Evolutionary conservation across 192 early-diverging fungal genomes (phyloP), one percentile per base, ranked within the genome.

Genomic region (Lunasporangiospora selenospora): DNA sequence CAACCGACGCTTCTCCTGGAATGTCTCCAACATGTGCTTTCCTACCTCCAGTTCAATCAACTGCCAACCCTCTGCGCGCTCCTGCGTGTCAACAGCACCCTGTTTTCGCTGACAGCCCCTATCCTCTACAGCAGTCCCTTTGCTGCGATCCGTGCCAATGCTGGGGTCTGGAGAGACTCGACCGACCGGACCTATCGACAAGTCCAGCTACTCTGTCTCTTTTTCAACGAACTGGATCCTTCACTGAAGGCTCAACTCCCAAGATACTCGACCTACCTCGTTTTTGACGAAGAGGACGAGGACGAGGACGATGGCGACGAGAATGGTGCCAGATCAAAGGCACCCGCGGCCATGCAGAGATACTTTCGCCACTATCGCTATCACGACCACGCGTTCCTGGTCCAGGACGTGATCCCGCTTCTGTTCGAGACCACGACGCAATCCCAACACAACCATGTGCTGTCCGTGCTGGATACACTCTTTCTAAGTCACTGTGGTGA

Each of bases 121-220:
- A 52, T 73, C 33, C 61, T 73, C 7, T 73, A 73, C 43, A 53
- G 40, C 23, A 62, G 40, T n/a, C 69, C 69, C 6, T 73, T 73
- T 37, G 37, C 53, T 5, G 33, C 58, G 36, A 61, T 73, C 33
- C 24, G 29, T 13, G 18, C 10, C 23, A 52, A 49, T 15, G 40
- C 52, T 9, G 10, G 48, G 13, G 18, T 6, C 23, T 58, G 53
- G 53, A n/a, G n/a, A n/a, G 30, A 43, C 41, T 34, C 43, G 15
- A 53, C 42, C 4, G 59, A 62, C 18, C 56, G 60, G 32, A 31
- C 59, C 0, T 40, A 53, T 5, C 45, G 53, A 5, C 18, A 53
- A 6, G 52, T 53, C 29, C 29, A 40, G 10, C 60, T 73, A 0
- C 41, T 73, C 6, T 29, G 54, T 0, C 60, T 63, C 2, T 73